Percentiles rank a stretch among this genome's conserved stretches.
Conservation (phyloP, 345 rosid genomes). For the Camelina laxa region DNA sequence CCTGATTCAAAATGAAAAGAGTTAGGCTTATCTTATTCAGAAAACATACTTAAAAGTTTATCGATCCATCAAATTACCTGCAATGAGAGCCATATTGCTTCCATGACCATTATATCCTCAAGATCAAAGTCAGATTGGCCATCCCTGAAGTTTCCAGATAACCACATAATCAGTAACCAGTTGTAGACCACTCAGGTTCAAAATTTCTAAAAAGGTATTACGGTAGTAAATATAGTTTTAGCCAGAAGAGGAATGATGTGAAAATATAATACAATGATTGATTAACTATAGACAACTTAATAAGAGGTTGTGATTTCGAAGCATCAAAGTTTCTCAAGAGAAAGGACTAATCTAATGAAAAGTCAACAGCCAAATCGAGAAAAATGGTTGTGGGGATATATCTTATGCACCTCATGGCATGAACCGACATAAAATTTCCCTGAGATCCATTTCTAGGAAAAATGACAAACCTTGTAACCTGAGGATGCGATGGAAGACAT, state of each 20-base stretch:
- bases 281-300: constrained; percentile 9
- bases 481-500: constrained; percentile 43
- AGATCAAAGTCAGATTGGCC: constrained; percentile 82
- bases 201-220: background rate
- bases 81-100: constrained; percentile 93
- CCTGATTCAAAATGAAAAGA: constrained; percentile 45
- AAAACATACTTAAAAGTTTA: background rate
- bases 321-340: background rate
- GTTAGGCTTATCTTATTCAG: background rate
- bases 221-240: background rate
- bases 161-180: constrained; percentile 5
- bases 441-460: background rate
- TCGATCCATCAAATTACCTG: too few species aligned
- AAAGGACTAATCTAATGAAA: background rate
- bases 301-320: background rate
- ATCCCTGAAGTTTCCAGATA: constrained; percentile 53
- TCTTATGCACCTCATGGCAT: background rate
- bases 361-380: background rate
- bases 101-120: constrained; percentile 93
- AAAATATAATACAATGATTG: constrained; percentile 1
- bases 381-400: background rate
- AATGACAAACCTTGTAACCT: constrained; percentile 58
- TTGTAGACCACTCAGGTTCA: constrained; percentile 4
- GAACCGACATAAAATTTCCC: background rate
- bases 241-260: background rate